Evolutionary conservation across 805 yeast species (phyloP).

Genomic region (Barnettozyma botsteinii): DNA sequence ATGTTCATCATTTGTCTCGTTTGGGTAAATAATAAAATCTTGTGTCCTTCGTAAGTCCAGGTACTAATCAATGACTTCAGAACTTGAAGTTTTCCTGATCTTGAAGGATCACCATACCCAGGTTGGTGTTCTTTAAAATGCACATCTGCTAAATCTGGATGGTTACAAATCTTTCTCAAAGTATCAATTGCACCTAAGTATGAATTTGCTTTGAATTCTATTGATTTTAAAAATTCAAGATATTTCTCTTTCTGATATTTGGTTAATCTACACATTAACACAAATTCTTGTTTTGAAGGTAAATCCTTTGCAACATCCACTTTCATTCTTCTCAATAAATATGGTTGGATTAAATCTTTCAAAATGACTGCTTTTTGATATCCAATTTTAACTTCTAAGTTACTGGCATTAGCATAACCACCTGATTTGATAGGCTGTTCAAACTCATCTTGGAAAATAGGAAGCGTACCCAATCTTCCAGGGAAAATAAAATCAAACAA

Average conservation of each 20-base stretch:
- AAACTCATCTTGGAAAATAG: conserved; percentile 90
- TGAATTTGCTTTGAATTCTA: conserved; percentile 66
- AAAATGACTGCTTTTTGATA: conserved; percentile 91
- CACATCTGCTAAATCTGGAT: conserved; percentile 75
- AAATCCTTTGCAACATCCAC: conserved; percentile 92
- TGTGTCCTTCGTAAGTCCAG: conserved; percentile 75
- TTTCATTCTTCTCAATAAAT: conserved; percentile 78
- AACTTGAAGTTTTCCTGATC: conserved; percentile 90
- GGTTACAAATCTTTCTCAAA: conserved; percentile 88
- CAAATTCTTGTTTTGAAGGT: conserved; percentile 92
- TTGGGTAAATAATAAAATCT: conserved; percentile 83
- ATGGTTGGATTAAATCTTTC: conserved; percentile 85
- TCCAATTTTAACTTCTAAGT: conserved; percentile 93
- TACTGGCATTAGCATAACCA: conserved; percentile 97
- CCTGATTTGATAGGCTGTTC: conserved; percentile 91
- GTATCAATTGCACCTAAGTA: conserved; percentile 90
- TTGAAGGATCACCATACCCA: conserved; percentile 48
- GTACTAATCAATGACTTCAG: conserved; percentile 64
- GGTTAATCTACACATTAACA: conserved; percentile 83
- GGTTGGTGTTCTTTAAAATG: conserved; percentile 26
- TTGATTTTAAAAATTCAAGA: conserved; percentile 66
- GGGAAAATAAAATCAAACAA: conserved; percentile 93
- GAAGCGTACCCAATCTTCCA: conserved; percentile 89
- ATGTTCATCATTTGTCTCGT: conserved; percentile 92
- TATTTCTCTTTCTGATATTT: conserved; percentile 69